A percentile compares a stretch with the other conserved stretches of the same genome.
Conservation (phyloP, 148 eudicot genomes). For the Chenopodium album region DNA sequence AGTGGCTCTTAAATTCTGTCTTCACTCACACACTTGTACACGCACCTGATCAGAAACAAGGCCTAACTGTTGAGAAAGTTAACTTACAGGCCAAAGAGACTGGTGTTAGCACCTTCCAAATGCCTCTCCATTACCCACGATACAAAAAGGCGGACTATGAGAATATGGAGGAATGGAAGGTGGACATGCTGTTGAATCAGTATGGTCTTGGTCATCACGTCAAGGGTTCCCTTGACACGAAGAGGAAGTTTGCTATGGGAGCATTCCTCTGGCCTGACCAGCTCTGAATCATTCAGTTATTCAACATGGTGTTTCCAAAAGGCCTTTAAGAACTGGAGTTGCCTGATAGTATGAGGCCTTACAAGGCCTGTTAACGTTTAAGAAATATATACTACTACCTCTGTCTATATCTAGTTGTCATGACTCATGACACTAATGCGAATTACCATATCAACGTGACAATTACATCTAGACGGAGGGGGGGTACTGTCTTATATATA, state of each 20-base stretch:
- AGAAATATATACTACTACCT: not conserved
- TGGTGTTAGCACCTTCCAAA: constrained; percentile 24
- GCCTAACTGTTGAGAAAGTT: not conserved
- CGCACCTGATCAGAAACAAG: not conserved
- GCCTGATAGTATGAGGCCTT: not conserved
- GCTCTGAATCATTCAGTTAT: not conserved
- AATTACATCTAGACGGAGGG: not conserved
- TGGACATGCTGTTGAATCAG: constrained; percentile 33
- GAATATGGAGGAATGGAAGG: constrained; percentile 44
- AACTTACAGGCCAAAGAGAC: not conserved
- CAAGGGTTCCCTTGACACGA: constrained; percentile 31
- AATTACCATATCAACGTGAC: not conserved
- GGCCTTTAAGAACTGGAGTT: not conserved
- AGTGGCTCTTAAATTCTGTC: constrained; percentile 20
- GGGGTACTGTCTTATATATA: not conserved
- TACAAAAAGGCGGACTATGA: constrained; percentile 35
- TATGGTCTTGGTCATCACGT: constrained; percentile 37
- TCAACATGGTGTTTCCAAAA: not conserved
- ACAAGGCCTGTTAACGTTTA: not conserved
- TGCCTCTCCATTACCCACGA: constrained; percentile 43
- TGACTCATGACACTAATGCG: not conserved
- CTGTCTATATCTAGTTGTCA: not conserved
- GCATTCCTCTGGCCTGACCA: constrained; percentile 34
- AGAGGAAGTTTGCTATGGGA: constrained; percentile 38
- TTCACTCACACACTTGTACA: constrained; percentile 19